Base-by-base conservation (phyloP, 2,329 filamentous ascomycete genomes). In the Berkeleyomyces basicola region DNA sequence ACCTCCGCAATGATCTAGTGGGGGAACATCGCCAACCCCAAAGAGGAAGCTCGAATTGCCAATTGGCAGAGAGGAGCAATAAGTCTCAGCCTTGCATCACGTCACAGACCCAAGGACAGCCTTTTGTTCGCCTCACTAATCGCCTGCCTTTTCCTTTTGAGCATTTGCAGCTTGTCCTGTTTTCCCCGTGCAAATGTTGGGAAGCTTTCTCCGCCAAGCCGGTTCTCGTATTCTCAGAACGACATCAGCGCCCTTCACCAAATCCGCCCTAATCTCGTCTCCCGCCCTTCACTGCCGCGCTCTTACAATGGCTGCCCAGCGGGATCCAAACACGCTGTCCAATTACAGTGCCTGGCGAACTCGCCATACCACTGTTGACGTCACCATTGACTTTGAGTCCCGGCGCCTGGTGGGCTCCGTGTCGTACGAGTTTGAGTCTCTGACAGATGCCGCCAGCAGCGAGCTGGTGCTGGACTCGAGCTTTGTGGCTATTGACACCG, bases 321-420 rank as follows among this genome's bases (percentile, higher is more conserved):
- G 88, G 70, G 92, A 97, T 75, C 90, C 90, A 61, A 95, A 90
- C 73, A 96, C 93, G 36, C 76, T 93, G 64, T 87, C 88, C 71
- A 97, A 97, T 77, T 96, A 96, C 74, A 84, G 88, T 73, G 84
- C 86, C 63, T 96, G 90, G 84, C 79, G 82, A 65, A 96, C 89
- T 16, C 84, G 81, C 71, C 90, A 96, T 76, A 93, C 90, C 23
- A 85, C 82, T 23, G 87, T 88, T 64, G 84, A 87, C 72, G 83
- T 96, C 70, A 83, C 84, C 68, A 85, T 97, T 68, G 84, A 95
- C 70, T 99, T 97, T 72, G 82, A 87, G 65, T 79, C 83, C 70
- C 88, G 90, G 77, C 79, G 82, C 62, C 79, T 97, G 66, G 81
- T 80, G 65, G 93, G 93, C 33, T 85, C 81, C 67, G 89, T 96